A percentile compares a stretch with the other conserved stretches of the same genome.
Conservation (phyloP, 768 basidiomycete genomes). For the Leccinum barrowsii region DNA sequence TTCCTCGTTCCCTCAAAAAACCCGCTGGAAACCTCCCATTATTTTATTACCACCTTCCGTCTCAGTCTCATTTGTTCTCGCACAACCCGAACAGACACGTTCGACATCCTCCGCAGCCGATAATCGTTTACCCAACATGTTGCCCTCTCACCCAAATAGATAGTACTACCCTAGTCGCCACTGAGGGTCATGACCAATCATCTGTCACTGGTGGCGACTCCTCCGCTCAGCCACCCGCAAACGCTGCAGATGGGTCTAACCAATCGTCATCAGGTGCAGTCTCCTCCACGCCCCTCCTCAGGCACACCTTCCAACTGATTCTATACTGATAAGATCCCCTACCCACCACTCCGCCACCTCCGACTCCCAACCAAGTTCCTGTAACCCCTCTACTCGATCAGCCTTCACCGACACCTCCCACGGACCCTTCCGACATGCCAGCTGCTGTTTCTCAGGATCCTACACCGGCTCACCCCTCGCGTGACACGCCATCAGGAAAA, state of each 20-base stretch:
- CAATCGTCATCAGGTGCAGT: conserved; percentile 17
- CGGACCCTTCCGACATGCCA: neutral
- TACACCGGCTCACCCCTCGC: neutral
- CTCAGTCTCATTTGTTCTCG: conserved; percentile 37
- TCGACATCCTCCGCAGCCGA: conserved; percentile 35
- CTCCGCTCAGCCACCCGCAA: conserved; percentile 1
- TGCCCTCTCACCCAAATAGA: neutral
- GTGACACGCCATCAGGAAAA: neutral
- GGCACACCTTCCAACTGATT: neutral
- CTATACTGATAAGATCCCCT: neutral
- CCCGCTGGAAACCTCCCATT: conserved; percentile 27
- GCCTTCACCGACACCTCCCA: neutral
- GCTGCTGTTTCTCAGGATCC: neutral
- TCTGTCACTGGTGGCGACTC: neutral
- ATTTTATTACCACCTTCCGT: conserved; percentile 22
- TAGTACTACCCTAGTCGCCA: neutral
- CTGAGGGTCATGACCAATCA: neutral
- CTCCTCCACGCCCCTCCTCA: neutral
- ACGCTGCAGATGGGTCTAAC: neutral
- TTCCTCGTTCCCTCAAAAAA: conserved; percentile 15
- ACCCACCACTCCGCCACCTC: neutral
- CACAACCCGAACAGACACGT: conserved; percentile 42
- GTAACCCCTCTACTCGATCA: neutral
- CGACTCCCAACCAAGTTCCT: neutral
- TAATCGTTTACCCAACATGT: conserved; percentile 33